Conservation (phyloP, 768 basidiomycete genomes). For the Suillus plorans region DNA sequence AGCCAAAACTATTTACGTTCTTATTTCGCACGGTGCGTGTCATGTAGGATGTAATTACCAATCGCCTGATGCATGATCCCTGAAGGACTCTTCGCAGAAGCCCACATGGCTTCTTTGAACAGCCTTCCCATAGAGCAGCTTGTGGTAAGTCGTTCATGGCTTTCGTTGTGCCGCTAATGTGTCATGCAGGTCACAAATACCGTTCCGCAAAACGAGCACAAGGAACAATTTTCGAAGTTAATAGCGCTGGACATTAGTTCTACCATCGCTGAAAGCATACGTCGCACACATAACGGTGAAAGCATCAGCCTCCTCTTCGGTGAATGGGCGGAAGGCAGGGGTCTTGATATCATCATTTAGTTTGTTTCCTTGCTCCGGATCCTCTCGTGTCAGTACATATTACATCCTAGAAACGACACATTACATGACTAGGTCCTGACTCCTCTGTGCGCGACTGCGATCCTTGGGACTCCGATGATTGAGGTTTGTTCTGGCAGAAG, state of each 20-base stretch:
- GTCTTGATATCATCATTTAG: constrained; percentile 30
- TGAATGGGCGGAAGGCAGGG: constrained; percentile 63
- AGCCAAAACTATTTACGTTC: constrained; percentile 79
- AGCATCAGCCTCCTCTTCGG: constrained; percentile 87
- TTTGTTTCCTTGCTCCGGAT: constrained; percentile 2
- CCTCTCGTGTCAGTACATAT: neutral
- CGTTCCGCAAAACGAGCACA: constrained; percentile 78
- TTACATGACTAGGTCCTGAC: neutral
- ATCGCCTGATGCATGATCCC: constrained; percentile 8
- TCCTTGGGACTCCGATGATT: neutral
- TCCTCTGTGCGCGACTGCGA: neutral
- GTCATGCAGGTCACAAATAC: constrained; percentile 84
- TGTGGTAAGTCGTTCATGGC: constrained; percentile 54
- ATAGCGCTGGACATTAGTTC: constrained; percentile 89
- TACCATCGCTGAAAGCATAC: constrained; percentile 93
- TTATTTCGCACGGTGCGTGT: constrained; percentile 85
- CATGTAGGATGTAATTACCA: constrained; percentile 3
- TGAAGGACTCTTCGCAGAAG: constrained; percentile 77
- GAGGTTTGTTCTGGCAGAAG: neutral
- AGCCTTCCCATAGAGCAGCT: constrained; percentile 79
- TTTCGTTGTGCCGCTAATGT: neutral
- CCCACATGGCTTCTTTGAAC: constrained; percentile 65
- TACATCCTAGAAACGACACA: constrained; percentile 1
- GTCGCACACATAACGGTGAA: constrained; percentile 92
- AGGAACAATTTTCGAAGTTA: constrained; percentile 66